A percentile compares a stretch with the other conserved stretches of the same genome.
Conservation (phyloP, 495 filamentous ascomycete genomes). For the Penicillium subrubescens region DNA sequence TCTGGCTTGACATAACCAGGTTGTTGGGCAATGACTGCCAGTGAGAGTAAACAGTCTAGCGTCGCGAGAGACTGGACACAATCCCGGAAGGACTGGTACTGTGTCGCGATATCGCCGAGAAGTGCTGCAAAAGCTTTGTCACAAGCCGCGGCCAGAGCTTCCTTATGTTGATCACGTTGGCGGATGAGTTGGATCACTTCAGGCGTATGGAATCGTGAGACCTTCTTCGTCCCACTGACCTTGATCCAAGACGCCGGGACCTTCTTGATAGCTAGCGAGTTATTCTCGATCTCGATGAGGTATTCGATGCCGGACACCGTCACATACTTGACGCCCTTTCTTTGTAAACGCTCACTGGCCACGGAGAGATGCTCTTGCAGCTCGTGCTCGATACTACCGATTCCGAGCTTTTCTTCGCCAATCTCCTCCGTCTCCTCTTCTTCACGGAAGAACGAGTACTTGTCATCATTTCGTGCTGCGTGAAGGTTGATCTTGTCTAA, state of each 20-base stretch:
- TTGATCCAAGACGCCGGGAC: slow-evolving; percentile 95
- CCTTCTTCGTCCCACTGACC: slow-evolving; percentile 89
- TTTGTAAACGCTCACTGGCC: slow-evolving; percentile 69
- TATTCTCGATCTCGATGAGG: slow-evolving; percentile 87
- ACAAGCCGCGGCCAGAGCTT: slow-evolving; percentile 88
- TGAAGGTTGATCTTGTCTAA: slow-evolving; percentile 85
- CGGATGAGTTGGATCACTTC: slow-evolving; percentile 79
- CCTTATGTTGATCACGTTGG: slow-evolving; percentile 93
- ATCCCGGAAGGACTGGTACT: slow-evolving; percentile 89
- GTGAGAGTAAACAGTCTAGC: slow-evolving; percentile 86
- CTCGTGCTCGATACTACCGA: slow-evolving; percentile 85
- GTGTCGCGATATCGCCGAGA: slow-evolving; percentile 68
- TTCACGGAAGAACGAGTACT: slow-evolving; percentile 90
- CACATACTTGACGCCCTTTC: slow-evolving; percentile 71
- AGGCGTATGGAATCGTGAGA: slow-evolving; percentile 93
- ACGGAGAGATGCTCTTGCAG: slow-evolving; percentile 72
- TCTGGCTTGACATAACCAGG: slow-evolving; percentile 90
- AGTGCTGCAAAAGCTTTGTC: slow-evolving; percentile 78
- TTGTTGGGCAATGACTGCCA: slow-evolving; percentile 78
- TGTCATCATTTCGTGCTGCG: slow-evolving; percentile 84
- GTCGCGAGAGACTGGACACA: slow-evolving; percentile 82
- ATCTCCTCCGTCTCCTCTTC: slow-evolving; percentile 84
- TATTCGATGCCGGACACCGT: slow-evolving; percentile 91
- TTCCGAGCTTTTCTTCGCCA: slow-evolving; percentile 84
- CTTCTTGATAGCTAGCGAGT: slow-evolving; percentile 65